Conservation (phyloP, 345 rosid species). For the Xanthoceras sorbifolium region DNA sequence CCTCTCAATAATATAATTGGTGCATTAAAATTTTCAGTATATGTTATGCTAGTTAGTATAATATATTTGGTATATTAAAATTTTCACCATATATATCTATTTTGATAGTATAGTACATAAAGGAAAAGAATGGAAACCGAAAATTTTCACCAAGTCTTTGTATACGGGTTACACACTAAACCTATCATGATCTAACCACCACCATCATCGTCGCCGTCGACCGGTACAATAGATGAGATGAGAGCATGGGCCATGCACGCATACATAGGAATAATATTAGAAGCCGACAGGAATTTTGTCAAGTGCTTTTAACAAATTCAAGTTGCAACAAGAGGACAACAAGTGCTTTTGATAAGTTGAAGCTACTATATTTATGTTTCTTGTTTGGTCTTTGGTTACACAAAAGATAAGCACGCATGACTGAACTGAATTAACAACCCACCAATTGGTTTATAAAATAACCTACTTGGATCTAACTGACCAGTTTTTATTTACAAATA, state of each 20-base stretch:
- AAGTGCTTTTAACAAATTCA: neutral
- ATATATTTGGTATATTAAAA: no score
- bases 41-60: no score
- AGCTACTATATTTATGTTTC: neutral
- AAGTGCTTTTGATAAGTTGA: constrained; percentile 8
- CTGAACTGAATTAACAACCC: neutral
- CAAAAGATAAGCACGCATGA: no score
- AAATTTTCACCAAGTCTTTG: neutral
- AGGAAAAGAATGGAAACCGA: no score
- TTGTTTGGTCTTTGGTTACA: neutral
- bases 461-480: neutral
- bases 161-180: neutral
- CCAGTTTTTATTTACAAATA: no score
- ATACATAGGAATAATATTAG: neutral
- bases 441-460: neutral
- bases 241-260: no score
- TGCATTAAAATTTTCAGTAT: no score
- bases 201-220: neutral
- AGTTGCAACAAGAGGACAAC: neutral
- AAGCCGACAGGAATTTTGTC: neutral
- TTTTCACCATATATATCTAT: no score
- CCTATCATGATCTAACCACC: neutral
- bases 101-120: no score
- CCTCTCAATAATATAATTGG: no score
- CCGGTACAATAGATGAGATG: no score